Conservation (phyloP, 2,329 filamentous ascomycete species). For the Diplodia sapinea region DNA sequence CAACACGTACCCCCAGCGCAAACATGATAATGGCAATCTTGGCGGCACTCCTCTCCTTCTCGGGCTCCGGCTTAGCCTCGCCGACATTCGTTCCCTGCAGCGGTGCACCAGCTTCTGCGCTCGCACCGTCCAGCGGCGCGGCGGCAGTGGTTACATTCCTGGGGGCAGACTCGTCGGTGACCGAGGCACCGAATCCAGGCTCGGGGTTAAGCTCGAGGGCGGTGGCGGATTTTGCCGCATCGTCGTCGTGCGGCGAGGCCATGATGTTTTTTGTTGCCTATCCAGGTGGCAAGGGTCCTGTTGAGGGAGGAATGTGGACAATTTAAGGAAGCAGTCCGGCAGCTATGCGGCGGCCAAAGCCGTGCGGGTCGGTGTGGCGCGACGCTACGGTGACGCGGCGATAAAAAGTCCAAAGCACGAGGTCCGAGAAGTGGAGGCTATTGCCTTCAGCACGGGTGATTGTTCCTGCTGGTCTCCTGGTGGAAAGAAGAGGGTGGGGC, state of each 20-base stretch:
- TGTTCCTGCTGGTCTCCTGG: neutral
- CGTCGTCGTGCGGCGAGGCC: neutral
- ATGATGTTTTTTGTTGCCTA: neutral
- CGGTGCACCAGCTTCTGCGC: neutral
- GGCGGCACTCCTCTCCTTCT: conserved; percentile 45
- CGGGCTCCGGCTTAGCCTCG: conserved; percentile 4
- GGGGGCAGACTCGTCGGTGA: neutral
- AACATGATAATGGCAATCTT: conserved; percentile 58
- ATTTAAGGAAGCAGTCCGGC: too few relatives aligned
- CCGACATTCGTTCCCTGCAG: neutral
- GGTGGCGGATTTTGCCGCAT: neutral
- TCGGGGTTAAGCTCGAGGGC: conserved; percentile 2
- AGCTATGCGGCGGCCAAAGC: neutral
- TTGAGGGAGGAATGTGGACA: too few relatives aligned
- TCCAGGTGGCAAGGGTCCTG: too few relatives aligned
- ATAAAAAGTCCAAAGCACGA: neutral
- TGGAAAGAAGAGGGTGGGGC: too few relatives aligned
- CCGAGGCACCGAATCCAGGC: neutral
- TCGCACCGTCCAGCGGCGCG: neutral
- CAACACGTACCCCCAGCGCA: conserved; percentile 46
- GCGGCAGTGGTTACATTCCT: neutral
- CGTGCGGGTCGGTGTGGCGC: neutral
- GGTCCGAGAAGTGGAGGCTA: neutral
- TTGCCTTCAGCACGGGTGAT: too few relatives aligned
- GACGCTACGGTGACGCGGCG: neutral